Percentiles rank a stretch among this genome's conserved stretches.
phyloP scores from a whole-genome alignment of 2,329 filamentous ascomycete genomes.

The Thelonectria discophora region DNA sequence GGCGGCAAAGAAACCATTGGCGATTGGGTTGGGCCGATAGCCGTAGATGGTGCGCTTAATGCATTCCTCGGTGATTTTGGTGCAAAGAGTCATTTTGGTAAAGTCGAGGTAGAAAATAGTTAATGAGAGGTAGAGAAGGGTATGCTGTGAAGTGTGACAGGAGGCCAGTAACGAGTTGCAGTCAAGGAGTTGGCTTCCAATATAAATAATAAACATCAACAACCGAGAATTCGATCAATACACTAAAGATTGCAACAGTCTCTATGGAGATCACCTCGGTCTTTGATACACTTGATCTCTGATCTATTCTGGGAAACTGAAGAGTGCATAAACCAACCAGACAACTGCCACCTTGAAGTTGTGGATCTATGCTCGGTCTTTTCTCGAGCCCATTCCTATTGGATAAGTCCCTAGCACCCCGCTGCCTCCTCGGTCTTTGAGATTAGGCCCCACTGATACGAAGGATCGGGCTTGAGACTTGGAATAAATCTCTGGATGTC shows the following conservation, averaged over 20 bases:
- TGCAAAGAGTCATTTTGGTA: constrained; percentile 8
- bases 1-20: constrained; percentile 20
- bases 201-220: constrained; percentile 1
- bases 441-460: not conserved
- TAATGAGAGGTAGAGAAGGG: not conserved
- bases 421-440: constrained; percentile 16
- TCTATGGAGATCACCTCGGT: not conserved
- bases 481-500: not conserved
- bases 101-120: not conserved
- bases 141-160: too few species aligned
- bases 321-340: too few species aligned
- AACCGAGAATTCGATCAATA: not conserved
- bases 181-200: not conserved
- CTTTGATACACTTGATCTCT: constrained; percentile 2
- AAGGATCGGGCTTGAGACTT: too few species aligned
- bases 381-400: not conserved
- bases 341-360: too few species aligned
- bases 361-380: constrained; percentile 6
- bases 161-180: not conserved
- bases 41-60: constrained; percentile 20
- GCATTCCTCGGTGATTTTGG: constrained; percentile 15
- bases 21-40: constrained; percentile 15
- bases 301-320: not conserved
- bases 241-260: not conserved
- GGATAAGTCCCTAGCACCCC: not conserved